These are phyloP conservation scores for Aspergillus pseudonomiae DNA, from an alignment of 2,329 filamentous ascomycete species.

Conservation along the genomic window DNA sequence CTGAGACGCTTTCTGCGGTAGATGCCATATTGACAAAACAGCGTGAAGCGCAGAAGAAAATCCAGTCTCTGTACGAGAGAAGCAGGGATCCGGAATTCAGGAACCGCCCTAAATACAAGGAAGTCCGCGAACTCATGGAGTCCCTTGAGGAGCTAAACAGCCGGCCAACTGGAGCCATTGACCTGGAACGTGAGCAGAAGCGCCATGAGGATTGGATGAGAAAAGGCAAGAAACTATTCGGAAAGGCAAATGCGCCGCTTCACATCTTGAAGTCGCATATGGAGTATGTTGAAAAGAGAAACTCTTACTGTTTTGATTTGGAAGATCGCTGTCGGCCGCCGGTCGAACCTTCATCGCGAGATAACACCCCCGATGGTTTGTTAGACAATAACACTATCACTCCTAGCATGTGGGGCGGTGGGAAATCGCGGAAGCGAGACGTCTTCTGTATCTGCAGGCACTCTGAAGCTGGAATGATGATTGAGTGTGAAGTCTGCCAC, in stretches of 20 bases:
- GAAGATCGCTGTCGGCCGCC: slow-evolving; percentile 85
- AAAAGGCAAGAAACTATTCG: slow-evolving; percentile 94
- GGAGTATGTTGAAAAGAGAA: slow-evolving; percentile 88
- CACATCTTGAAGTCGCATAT: slow-evolving; percentile 95
- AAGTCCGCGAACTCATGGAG: slow-evolving; percentile 89
- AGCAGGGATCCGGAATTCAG: slow-evolving; percentile 74
- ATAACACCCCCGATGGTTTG: slow-evolving; percentile 66
- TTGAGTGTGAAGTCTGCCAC: slow-evolving; percentile 96
- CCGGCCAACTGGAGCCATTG: slow-evolving; percentile 86
- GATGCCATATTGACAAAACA: slow-evolving; percentile 95
- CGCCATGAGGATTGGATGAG: slow-evolving; percentile 99
- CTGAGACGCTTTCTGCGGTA: slow-evolving; percentile 77
- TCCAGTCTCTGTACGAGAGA: slow-evolving; percentile 77
- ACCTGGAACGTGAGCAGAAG: slow-evolving; percentile 92
- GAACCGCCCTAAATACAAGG: slow-evolving; percentile 81
- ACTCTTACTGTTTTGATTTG: slow-evolving; percentile 88
- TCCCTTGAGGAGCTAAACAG: slow-evolving; percentile 86
- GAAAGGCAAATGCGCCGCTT: slow-evolving; percentile 94
- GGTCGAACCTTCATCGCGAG: slow-evolving; percentile 87
- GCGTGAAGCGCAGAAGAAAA: slow-evolving; percentile 87
- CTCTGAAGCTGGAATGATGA: slow-evolving; percentile 97
- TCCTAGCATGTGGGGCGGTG: slow-evolving; percentile 38
- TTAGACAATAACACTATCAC: slow-evolving; percentile 44
- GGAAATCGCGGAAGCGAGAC: slow-evolving; percentile 67
- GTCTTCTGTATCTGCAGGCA: slow-evolving; percentile 97